Evolutionary conservation across 129 eudicot genomes (phyloP), one percentile per base, ranked within the genome.

Genomic region (Arctium lappa): DNA sequence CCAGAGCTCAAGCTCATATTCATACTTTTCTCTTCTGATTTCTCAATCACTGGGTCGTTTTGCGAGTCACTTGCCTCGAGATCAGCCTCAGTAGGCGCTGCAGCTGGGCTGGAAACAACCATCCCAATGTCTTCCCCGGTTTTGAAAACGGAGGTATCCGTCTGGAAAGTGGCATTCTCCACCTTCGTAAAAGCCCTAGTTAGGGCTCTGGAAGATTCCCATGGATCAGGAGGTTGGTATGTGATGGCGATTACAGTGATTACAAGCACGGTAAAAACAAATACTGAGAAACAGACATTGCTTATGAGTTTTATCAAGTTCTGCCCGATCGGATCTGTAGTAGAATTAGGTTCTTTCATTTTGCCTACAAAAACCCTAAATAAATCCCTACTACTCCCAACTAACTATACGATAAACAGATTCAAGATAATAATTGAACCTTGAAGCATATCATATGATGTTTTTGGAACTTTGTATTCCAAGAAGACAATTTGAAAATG

Each of bases 211-310:
- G 99, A 87, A 53, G 99, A 93, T 27, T 91, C 95, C 99, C 99
- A 96, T 60, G 99, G 99, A 84, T 96, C 98, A 80, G 99, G 99
- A 8, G 99, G 97, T 88, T 96, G 94, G 88, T 96, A 96, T 1
- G 98, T 91, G 53, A 96, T 91, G 13, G 99, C 99, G 75, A 96
- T 91, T 31, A 96, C 99, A 63, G 98, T 93, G 36, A 89, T 63
- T 29, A 96, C 89, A 68, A 96, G 90, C 9, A 96, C 99, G 3
- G 95, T 82, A 82, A 96, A 96, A 8, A 96, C 99, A 68, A 96
- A 96, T 1, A 90, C 91, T 16, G 99, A 93, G 91, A 96, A 96
- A 73, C 98, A 96, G 39, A 93, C 98, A 87, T 96, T 96, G 92
- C 99, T 96, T 37, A 96, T 90, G 10, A 89, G 88, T 86, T 96